Conservation (phyloP, 495 filamentous ascomycete species). For the Xylaria cubensis region DNA sequence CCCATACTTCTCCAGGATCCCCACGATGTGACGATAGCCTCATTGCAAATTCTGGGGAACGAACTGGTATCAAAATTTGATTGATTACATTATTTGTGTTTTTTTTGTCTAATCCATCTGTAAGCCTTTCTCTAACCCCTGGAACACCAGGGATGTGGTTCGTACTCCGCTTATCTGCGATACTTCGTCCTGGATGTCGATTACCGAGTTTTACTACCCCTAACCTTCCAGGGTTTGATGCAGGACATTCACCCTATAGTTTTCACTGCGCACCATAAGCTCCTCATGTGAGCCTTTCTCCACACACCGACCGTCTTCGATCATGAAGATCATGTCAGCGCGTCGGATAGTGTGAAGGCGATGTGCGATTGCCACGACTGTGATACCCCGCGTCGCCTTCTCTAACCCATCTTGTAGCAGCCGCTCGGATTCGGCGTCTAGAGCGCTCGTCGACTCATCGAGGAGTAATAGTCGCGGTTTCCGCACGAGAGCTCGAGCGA, state of each 20-base stretch:
- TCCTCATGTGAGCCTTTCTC: constrained; percentile 74
- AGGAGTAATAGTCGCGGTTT: constrained; percentile 83
- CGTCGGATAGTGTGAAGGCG: constrained; percentile 75
- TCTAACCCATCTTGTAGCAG: constrained; percentile 76
- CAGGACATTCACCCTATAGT: constrained; percentile 63
- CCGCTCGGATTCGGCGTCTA: constrained; percentile 75
- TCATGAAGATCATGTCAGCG: constrained; percentile 77
- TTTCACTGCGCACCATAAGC: constrained; percentile 63
- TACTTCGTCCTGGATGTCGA: not conserved
- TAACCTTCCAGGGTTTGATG: constrained; percentile 47
- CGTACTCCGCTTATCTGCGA: not conserved
- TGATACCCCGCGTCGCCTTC: constrained; percentile 71
- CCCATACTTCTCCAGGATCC: constrained; percentile 22
- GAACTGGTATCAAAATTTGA: constrained; percentile 4
- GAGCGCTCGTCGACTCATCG: constrained; percentile 83
- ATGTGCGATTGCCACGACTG: constrained; percentile 85
- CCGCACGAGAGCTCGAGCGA: constrained; percentile 79
- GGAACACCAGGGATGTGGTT: not conserved
- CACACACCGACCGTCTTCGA: constrained; percentile 70
- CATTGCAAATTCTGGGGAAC: constrained; percentile 10
- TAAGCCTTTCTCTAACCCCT: not conserved
- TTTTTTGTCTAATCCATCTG: constrained; percentile 13
- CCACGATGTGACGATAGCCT: constrained; percentile 16
- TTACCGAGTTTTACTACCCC: not conserved
- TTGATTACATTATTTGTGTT: constrained; percentile 17